phyloP scores from a whole-genome alignment of 1,284 basidiomycete species.

The Leccinum angustisporum region DNA sequence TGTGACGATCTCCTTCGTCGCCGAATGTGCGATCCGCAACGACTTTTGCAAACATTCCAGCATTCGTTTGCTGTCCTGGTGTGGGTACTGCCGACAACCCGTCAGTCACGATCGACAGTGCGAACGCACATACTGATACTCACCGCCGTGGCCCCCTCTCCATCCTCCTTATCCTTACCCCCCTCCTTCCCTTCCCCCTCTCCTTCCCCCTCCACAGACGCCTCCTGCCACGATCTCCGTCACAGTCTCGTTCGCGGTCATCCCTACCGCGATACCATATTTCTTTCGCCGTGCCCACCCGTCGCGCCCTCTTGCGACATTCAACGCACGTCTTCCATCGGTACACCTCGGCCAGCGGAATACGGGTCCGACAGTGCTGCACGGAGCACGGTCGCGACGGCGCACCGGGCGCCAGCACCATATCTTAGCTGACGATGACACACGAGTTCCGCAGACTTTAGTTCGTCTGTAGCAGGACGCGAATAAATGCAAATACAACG shows the following conservation, averaged over 20 bases:
- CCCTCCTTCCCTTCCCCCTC: too few species aligned
- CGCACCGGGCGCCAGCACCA: background rate
- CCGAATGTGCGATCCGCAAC: too few species aligned
- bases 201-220: too few species aligned
- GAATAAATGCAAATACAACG: background rate
- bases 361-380: conserved; percentile 8
- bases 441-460: background rate
- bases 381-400: conserved; percentile 17
- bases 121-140: too few species aligned
- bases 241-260: background rate
- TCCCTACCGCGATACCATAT: too few species aligned
- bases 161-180: too few species aligned
- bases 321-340: conserved; percentile 23
- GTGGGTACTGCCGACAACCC: too few species aligned
- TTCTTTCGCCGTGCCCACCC: conserved; percentile 3
- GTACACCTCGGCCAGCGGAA: conserved; percentile 17
- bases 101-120: too few species aligned
- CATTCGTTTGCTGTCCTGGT: too few species aligned
- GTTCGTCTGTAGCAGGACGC: conserved; percentile 2
- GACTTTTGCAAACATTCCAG: too few species aligned
- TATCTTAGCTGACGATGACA: background rate
- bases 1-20: too few species aligned
- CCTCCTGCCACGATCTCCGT: conserved; percentile 8
- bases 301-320: conserved; percentile 23
- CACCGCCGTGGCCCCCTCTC: too few species aligned